Percentiles rank a stretch among this genome's conserved stretches.
Conservation (phyloP, 2,329 filamentous ascomycete species). For the Claviceps purpurea region DNA sequence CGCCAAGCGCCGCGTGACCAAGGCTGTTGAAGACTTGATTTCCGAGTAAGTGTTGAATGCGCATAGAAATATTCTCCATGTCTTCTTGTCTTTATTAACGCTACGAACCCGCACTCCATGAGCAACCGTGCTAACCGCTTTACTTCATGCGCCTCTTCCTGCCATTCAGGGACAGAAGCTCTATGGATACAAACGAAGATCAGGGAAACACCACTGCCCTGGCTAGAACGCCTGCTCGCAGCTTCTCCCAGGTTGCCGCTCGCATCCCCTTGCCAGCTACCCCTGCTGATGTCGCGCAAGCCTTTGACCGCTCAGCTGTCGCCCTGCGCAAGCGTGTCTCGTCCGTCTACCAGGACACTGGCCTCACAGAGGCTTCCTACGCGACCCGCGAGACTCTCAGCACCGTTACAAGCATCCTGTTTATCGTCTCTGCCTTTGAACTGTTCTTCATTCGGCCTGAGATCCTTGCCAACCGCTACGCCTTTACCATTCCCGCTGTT, state of each 20-base stretch:
- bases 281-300: slow-evolving; percentile 62
- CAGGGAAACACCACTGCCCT: slow-evolving; percentile 29
- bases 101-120: neutral
- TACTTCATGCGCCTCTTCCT: neutral
- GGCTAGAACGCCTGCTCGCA: slow-evolving; percentile 36
- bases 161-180: neutral
- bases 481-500: slow-evolving; percentile 58
- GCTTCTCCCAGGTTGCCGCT: slow-evolving; percentile 36
- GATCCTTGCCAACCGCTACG: slow-evolving; percentile 57
- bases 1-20: slow-evolving; percentile 31
- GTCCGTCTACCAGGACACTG: slow-evolving; percentile 50
- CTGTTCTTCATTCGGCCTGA: slow-evolving; percentile 54
- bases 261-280: slow-evolving; percentile 67
- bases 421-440: slow-evolving; percentile 56
- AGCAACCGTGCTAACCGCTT: neutral
- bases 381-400: slow-evolving; percentile 56
- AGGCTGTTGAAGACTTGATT: slow-evolving; percentile 31
- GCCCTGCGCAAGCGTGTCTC: slow-evolving; percentile 53
- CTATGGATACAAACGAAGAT: slow-evolving; percentile 16
- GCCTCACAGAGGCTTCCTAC: slow-evolving; percentile 52
- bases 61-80: no score
- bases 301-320: slow-evolving; percentile 58
- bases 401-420: slow-evolving; percentile 59
- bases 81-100: neutral
- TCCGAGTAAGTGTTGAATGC: slow-evolving; percentile 26